Evolutionary conservation across 768 basidiomycete genomes (phyloP), one percentile per base, ranked within the genome.

Genomic region (Tylopilus balloui): DNA sequence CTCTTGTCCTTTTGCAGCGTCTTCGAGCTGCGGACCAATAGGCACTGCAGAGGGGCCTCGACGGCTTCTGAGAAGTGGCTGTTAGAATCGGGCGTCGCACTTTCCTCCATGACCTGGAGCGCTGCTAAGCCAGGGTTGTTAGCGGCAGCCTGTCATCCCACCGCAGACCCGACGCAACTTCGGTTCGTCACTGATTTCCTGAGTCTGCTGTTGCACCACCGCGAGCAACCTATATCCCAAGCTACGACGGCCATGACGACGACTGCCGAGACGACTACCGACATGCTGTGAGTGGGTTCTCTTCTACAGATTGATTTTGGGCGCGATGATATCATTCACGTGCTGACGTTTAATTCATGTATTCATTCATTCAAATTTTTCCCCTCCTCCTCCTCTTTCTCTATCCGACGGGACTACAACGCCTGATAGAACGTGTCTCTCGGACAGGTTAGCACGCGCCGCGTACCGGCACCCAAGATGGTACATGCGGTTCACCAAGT

Each of bases 81-180:
- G 19, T 31, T 43, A 9, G 61, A 57, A 21, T 53, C 48, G 3
- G 63, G 61, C 7, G 27, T 68, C 35, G 19, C 28, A 1, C 56
- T 67, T 38, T 41, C 51, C 27, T 54, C 59, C 19, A 52, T 53
- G 54, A 17, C 52, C 1, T 67, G 66, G 66, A 42, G 48, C 10
- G 55, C 41, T 24, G 60, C 67, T 40, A 77, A 74, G 51, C 59
- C 70, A 5, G 81, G 80, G 1, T 66, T 86, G 20, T 70, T 83
- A 24, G 80, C 79, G 1, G 71, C 80, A 2, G 70, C 83, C 2
- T 82, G 80, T 56, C 78, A 79, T 55, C 83, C 84, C 8, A 73
- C 67, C 2, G 78, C 76, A 54, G 83, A 84, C 56, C 65, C 69
- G 8, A 66, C 79, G 0, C 84, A 85, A 60, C 65, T 86, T 20